Conservation (phyloP, 345 rosid species). For the sweet orange (Citrus sinensis) region DNA sequence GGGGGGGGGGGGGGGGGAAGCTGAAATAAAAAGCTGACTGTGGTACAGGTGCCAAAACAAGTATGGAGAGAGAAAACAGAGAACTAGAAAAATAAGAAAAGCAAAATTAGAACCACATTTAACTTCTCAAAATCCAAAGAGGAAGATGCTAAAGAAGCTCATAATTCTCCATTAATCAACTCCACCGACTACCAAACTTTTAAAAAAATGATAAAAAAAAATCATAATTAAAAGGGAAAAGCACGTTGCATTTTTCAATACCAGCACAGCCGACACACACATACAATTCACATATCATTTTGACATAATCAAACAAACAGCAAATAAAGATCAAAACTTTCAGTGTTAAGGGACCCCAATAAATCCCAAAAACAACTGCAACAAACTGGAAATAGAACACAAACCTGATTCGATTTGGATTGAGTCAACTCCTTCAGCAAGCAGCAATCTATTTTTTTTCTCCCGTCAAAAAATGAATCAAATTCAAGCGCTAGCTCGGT, state of each 20-base stretch:
- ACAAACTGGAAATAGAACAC: constrained; percentile 1
- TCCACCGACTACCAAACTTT: constrained; percentile 25
- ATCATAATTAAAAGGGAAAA: constrained; percentile 5
- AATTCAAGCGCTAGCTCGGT: constrained; percentile 14
- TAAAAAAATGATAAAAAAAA: constrained; percentile 7
- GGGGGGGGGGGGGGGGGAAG: too few species aligned
- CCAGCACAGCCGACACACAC: constrained; percentile 11
- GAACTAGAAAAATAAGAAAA: background rate
- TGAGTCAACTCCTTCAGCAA: background rate
- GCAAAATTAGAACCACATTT: constrained; percentile 14
- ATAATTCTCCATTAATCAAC: constrained; percentile 17
- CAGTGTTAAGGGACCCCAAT: constrained; percentile 8
- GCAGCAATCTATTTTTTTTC: background rate
- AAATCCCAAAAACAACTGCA: background rate
- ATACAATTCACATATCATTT: constrained; percentile 7
- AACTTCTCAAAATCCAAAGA: background rate
- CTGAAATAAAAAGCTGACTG: background rate
- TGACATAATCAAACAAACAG: constrained; percentile 11
- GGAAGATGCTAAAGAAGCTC: constrained; percentile 17
- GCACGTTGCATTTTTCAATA: constrained; percentile 18
- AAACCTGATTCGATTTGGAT: constrained; percentile 19
- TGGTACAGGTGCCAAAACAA: background rate
- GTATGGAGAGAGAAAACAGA: background rate
- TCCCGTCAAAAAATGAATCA: constrained; percentile 1
- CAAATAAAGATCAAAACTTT: constrained; percentile 21